Evolutionary conservation across 176 grass and related monocot genomes (phyloP), one percentile per base, ranked within the genome.

Genomic region (Cymbopogon citratus): DNA sequence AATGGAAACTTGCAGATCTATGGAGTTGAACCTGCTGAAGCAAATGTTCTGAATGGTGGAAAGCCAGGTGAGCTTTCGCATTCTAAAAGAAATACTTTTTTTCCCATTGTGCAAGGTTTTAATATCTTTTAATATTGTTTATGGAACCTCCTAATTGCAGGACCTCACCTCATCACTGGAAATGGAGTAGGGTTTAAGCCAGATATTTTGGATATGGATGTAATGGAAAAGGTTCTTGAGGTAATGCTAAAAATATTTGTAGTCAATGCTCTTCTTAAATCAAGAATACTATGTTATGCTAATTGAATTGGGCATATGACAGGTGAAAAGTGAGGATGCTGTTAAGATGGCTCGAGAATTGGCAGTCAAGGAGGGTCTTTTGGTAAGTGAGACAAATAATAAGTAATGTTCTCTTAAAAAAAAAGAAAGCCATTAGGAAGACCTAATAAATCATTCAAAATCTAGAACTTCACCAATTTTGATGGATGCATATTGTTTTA

Each of bases 181-280:
- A 97, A 97, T 76, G 94, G 92, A 75, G 94, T 97, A 66, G 94
- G 94, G 24, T 97, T 97, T 61, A 97, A 97, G 83, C 94, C 95
- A 19, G 82, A 87, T 65, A 98, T 98, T 85, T 83, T 98, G 81
- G 90, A 94, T 71, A 98, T 94, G 92, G 90, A 98, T 88, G 64
- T 98, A 29, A 94, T 98, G 92, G 92, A 98, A 18, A 77, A 93
- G 85, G 92, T 98, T 90, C 88, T 93, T 27, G 92, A 98, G 90
- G 92, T 88, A 92, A 82, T 16, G 61, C 15, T 72, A 6, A 67
- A 71, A 34, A 14, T 35, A 69, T 25, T 27, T 54, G 6, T 7
- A 21, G 6, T 46, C 4, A 0, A 9, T 56, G 4, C n/a, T 43
- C 2, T 62, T 83, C 8, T 77, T 5, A 56, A 56, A 23, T 33